phyloP scores from a whole-genome alignment of 2,329 filamentous ascomycete genomes.

The Macrophomina tecta region DNA sequence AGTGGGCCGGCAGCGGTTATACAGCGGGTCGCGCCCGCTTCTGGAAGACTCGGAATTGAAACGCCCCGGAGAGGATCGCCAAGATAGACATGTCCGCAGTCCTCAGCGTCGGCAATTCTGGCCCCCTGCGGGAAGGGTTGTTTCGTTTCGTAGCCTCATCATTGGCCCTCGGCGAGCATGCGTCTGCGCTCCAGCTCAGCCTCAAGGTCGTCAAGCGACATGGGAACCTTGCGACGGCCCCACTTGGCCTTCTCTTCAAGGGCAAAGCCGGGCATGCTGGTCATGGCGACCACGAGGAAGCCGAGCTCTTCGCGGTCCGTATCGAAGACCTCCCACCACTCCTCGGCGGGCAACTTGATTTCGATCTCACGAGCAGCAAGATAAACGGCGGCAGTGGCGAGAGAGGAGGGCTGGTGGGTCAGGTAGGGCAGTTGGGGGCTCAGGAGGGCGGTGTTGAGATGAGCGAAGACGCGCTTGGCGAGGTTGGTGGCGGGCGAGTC shows the following conservation, averaged over 20 bases:
- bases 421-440: constrained; percentile 89
- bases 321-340: constrained; percentile 99
- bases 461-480: constrained; percentile 70
- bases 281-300: constrained; percentile 85
- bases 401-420: constrained; percentile 84
- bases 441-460: constrained; percentile 85
- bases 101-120: no score
- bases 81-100: no score
- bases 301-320: constrained; percentile 93
- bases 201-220: constrained; percentile 65
- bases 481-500: constrained; percentile 55
- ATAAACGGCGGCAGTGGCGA: constrained; percentile 90
- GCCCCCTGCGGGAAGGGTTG: no score
- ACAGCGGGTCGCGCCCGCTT: no score
- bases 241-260: constrained; percentile 64
- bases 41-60: no score
- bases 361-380: constrained; percentile 79
- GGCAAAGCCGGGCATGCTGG: constrained; percentile 76
- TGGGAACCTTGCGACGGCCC: constrained; percentile 58
- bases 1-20: no score
- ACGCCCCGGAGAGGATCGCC: no score
- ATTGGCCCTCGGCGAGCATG: constrained; percentile 36
- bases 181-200: constrained; percentile 63
- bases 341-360: constrained; percentile 78
- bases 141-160: not conserved